Percentiles rank a stretch among this genome's conserved stretches.
phyloP scores from a whole-genome alignment of 129 eudicot species.

The Artemisia argyi region DNA sequence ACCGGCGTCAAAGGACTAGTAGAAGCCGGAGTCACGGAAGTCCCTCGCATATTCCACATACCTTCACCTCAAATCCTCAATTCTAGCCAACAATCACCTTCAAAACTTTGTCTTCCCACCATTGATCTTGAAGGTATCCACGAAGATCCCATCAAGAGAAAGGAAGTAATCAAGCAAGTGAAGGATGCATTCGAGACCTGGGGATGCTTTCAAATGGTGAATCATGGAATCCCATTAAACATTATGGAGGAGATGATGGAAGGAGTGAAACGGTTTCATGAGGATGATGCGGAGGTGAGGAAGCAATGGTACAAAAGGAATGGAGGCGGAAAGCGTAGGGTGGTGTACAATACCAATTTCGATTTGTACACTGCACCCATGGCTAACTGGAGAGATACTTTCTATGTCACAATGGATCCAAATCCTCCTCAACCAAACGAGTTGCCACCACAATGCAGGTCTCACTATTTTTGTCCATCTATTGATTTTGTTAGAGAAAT shows the following conservation, averaged over 20 bases:
- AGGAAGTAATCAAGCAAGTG: conserved; percentile 14
- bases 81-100: background rate
- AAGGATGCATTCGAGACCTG: conserved; percentile 33
- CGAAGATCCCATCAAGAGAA: background rate
- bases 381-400: conserved; percentile 56
- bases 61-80: conserved; percentile 7
- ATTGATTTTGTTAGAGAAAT: background rate
- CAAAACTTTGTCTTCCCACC: conserved; percentile 18
- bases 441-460: conserved; percentile 56
- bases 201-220: conserved; percentile 51
- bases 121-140: conserved; percentile 28
- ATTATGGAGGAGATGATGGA: conserved; percentile 32
- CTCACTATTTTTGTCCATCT: background rate
- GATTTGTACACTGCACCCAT: conserved; percentile 33
- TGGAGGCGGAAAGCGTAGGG: conserved; percentile 11
- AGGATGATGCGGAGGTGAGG: conserved; percentile 38
- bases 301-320: conserved; percentile 28
- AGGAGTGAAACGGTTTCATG: conserved; percentile 34
- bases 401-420: conserved; percentile 29
- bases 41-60: conserved; percentile 35
- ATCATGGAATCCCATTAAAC: conserved; percentile 42
- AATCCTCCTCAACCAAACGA: conserved; percentile 35
- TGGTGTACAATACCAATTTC: conserved; percentile 31
- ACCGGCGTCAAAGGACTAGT: conserved; percentile 43
- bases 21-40: conserved; percentile 20